A percentile compares a stretch with the other conserved stretches of the same genome.
Conservation (phyloP, 768 basidiomycete species). For the Trametes cubensis region DNA sequence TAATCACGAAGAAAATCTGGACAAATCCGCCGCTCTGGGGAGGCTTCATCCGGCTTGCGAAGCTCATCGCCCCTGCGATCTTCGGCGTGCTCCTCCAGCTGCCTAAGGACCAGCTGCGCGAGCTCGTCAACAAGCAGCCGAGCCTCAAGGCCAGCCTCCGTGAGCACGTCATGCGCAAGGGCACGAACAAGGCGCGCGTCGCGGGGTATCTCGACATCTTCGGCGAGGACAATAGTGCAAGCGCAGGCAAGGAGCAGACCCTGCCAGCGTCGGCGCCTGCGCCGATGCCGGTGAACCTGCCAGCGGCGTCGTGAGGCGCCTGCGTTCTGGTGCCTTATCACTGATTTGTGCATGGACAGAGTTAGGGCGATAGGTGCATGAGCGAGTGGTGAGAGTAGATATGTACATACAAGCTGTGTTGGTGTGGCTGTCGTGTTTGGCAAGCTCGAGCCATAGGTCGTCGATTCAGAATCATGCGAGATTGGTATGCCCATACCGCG, state of each 20-base stretch:
- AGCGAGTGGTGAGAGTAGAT: constrained; percentile 1
- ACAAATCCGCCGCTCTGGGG: constrained; percentile 93
- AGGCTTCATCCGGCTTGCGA: constrained; percentile 93
- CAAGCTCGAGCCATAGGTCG: too few relatives aligned
- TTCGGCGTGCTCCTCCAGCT: constrained; percentile 91
- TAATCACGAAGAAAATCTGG: constrained; percentile 99
- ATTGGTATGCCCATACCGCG: too few relatives aligned
- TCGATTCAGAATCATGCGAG: not conserved
- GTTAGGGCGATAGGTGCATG: not conserved
- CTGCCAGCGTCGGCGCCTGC: not conserved
- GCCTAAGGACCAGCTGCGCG: constrained; percentile 92
- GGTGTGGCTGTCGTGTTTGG: too few relatives aligned
- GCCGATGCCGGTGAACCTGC: constrained; percentile 10
- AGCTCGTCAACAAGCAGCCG: constrained; percentile 92
- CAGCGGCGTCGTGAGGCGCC: constrained; percentile 12
- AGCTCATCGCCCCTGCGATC: constrained; percentile 87
- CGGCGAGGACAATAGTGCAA: constrained; percentile 56
- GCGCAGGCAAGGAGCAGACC: not conserved
- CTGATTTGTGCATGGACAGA: too few relatives aligned
- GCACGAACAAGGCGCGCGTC: constrained; percentile 78
- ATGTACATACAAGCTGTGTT: not conserved
- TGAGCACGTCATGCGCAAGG: constrained; percentile 82
- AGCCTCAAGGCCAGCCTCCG: constrained; percentile 85
- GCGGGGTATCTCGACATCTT: constrained; percentile 85
- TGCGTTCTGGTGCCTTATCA: too few relatives aligned